These are phyloP conservation scores for Fusarium mundagurra DNA, from an alignment of 2,329 filamentous ascomycete genomes.

Conservation along the genomic window DNA sequence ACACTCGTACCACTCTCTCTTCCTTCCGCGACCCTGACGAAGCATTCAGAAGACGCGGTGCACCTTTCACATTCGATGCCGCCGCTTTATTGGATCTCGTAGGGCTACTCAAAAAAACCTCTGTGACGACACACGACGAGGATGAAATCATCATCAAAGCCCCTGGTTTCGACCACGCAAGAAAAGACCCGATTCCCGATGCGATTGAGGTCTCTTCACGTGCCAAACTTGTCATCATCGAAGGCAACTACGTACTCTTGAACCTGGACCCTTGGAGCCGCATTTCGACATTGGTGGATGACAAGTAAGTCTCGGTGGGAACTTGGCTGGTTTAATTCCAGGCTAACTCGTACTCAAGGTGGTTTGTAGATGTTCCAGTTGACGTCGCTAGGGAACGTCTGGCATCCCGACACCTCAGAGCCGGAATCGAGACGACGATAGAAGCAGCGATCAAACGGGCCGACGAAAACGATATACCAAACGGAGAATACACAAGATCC, in stretches of 20 bases:
- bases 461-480: not conserved
- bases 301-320: not conserved
- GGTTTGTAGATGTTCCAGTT: not conserved
- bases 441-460: not conserved
- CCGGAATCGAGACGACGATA: not conserved
- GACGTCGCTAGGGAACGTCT: not conserved
- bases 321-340: rapidly evolving
- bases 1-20: not conserved
- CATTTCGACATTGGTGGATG: not conserved
- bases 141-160: not conserved
- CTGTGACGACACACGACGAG: not conserved
- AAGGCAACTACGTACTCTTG: not conserved
- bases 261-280: not conserved
- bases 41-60: not conserved
- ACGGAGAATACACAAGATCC: not conserved
- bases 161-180: not conserved
- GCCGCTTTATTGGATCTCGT: not conserved
- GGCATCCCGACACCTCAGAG: not conserved
- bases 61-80: not conserved
- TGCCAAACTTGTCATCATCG: not conserved
- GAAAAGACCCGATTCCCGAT: not conserved
- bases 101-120: not conserved
- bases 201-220: not conserved
- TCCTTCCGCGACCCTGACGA: not conserved
- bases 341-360: not conserved